These are phyloP conservation scores for Laguncularia racemosa DNA, from an alignment of 345 rosid genomes.

Conservation along the genomic window DNA sequence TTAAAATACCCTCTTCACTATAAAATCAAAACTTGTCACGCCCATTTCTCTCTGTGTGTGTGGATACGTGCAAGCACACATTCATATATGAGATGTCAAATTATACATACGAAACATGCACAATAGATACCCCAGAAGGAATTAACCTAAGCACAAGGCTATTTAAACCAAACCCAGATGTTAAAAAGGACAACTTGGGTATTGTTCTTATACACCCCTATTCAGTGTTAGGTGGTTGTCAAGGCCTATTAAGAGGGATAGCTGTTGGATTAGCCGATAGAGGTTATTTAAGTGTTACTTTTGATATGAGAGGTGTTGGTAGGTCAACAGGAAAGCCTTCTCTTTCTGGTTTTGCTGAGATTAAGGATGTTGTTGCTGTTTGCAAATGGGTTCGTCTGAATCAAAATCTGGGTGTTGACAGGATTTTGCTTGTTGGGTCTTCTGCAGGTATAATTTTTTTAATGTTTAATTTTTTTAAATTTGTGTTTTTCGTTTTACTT, in stretches of 20 bases:
- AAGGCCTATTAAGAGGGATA: conserved; percentile 63
- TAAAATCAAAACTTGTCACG: not conserved
- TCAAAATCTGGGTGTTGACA: conserved; percentile 27
- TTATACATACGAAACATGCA: conserved; percentile 17
- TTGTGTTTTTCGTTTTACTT: not conserved
- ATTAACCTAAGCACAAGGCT: conserved; percentile 15
- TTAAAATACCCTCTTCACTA: too few relatives aligned
- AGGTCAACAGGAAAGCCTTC: conserved; percentile 83
- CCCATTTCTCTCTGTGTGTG: not conserved
- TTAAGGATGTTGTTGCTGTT: conserved; percentile 77
- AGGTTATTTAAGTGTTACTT: conserved; percentile 64
- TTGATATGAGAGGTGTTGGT: conserved; percentile 91
- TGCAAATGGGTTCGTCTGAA: conserved; percentile 61
- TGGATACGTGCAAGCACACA: not conserved
- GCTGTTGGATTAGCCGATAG: conserved; percentile 54
- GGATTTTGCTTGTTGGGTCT: conserved; percentile 83
- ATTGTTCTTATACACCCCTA: conserved; percentile 87
- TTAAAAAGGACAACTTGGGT: conserved; percentile 27
- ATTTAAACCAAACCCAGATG: conserved; percentile 48
- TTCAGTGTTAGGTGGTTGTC: conserved; percentile 80
- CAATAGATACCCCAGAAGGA: conserved; percentile 11
- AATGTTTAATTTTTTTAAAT: not conserved
- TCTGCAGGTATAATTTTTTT: conserved; percentile 55
- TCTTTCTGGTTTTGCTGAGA: conserved; percentile 73
- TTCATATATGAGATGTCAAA: conserved; percentile 4